Evolutionary conservation across 2,329 filamentous ascomycete species (phyloP).

Genomic region (Epichloe scottii): DNA sequence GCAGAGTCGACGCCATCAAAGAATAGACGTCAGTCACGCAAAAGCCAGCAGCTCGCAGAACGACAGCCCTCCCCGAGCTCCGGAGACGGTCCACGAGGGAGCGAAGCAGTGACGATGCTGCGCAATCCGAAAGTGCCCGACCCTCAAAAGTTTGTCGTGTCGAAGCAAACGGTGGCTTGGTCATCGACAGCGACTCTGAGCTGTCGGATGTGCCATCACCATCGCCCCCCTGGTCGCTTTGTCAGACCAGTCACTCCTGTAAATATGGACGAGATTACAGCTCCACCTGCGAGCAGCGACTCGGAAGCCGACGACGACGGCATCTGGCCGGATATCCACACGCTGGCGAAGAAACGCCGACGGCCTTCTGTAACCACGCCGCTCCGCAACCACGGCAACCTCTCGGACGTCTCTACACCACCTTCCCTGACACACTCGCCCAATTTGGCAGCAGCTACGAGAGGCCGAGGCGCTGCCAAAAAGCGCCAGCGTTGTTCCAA

Average conservation of each 20-base stretch:
- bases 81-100: slow-evolving; percentile 32
- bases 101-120: slow-evolving; percentile 39
- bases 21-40: slow-evolving; percentile 24
- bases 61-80: slow-evolving; percentile 9
- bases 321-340: slow-evolving; percentile 40
- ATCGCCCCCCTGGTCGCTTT: slow-evolving; percentile 14
- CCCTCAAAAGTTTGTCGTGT: slow-evolving; percentile 24
- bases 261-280: slow-evolving; percentile 36
- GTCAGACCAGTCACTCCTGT: slow-evolving; percentile 29
- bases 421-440: slow-evolving; percentile 56
- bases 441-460: slow-evolving; percentile 29
- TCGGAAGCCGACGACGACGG: slow-evolving; percentile 30
- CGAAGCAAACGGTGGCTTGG: slow-evolving; percentile 11
- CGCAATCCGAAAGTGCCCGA: slow-evolving; percentile 23
- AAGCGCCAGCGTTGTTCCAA: slow-evolving; percentile 25
- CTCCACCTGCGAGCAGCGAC: slow-evolving; percentile 42
- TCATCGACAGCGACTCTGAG: slow-evolving; percentile 24
- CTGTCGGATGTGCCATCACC: slow-evolving; percentile 27
- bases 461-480: slow-evolving; percentile 20
- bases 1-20: slow-evolving; percentile 57
- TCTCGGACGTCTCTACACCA: slow-evolving; percentile 49
- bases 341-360: slow-evolving; percentile 34
- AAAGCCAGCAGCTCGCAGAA: slow-evolving; percentile 11
- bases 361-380: slow-evolving; percentile 26
- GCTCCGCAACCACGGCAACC: slow-evolving; percentile 21